These are phyloP conservation scores for Thelephora ganbajun DNA, from an alignment of 768 basidiomycete species.

Conservation along the genomic window DNA sequence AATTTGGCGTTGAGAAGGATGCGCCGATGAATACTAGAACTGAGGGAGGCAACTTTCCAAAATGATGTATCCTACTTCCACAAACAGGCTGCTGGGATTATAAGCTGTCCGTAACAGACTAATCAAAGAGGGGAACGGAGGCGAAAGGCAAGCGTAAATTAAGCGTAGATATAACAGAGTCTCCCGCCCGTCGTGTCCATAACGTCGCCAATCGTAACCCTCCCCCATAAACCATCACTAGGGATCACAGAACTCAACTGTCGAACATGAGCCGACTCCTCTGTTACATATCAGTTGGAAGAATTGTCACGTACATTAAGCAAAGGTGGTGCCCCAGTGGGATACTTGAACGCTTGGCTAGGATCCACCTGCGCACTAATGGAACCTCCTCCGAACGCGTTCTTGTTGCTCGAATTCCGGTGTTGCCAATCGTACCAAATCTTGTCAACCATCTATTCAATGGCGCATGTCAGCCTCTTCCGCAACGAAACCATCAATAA, in stretches of 20 bases:
- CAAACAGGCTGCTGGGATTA: too few relatives aligned
- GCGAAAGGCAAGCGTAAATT: neutral
- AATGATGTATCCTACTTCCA: too few relatives aligned
- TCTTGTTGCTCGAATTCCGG: conserved; percentile 11
- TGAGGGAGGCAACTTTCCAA: too few relatives aligned
- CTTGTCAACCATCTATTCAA: conserved; percentile 21
- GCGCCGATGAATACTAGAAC: too few relatives aligned
- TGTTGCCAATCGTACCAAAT: conserved; percentile 25
- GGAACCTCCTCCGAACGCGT: conserved; percentile 19
- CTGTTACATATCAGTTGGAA: neutral
- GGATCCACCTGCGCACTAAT: conserved; percentile 1
- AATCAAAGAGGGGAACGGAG: too few relatives aligned
- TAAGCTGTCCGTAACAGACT: too few relatives aligned
- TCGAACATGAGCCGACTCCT: neutral
- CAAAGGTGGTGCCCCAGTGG: conserved; percentile 14
- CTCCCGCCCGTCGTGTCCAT: conserved; percentile 18
- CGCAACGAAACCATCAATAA: neutral
- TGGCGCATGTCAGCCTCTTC: neutral
- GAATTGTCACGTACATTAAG: conserved; percentile 8
- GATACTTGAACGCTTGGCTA: conserved; percentile 7
- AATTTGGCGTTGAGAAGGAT: too few relatives aligned
- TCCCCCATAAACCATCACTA: conserved; percentile 13
- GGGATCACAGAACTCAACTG: conserved; percentile 17
- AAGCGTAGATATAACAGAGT: conserved; percentile 25
- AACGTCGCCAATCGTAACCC: conserved; percentile 13